Evolutionary conservation across 2,329 filamentous ascomycete genomes (phyloP).

Genomic region (Chaetomium sp.): DNA sequence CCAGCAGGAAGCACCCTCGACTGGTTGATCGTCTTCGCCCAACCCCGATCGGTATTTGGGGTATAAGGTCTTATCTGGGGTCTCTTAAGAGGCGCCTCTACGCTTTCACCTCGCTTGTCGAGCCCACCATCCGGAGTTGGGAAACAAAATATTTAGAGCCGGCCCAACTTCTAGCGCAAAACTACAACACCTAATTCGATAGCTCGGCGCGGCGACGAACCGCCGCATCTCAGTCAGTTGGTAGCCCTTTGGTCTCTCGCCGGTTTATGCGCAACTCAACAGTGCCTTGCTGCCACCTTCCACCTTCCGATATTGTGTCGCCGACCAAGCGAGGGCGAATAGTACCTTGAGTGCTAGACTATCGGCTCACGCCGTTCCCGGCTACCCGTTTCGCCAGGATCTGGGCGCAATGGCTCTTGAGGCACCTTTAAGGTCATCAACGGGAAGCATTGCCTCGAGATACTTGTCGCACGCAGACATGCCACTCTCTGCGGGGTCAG

Average conservation of each 20-base stretch:
- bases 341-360: not conserved
- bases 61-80: not conserved
- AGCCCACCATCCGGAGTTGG: no score
- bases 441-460: constrained; percentile 57
- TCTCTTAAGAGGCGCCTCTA: constrained; percentile 15
- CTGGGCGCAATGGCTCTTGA: constrained; percentile 58
- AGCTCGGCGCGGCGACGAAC: not conserved
- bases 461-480: constrained; percentile 59
- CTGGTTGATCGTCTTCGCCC: constrained; percentile 14
- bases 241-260: not conserved
- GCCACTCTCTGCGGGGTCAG: constrained; percentile 54
- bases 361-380: not conserved
- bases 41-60: constrained; percentile 14
- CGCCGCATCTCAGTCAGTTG: not conserved
- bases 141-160: not conserved
- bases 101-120: not conserved
- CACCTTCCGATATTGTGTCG: not conserved
- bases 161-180: not conserved
- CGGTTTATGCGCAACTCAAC: not conserved
- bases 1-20: constrained; percentile 25
- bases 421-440: constrained; percentile 64
- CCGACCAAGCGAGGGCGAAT: not conserved
- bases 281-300: not conserved
- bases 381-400: constrained; percentile 15
- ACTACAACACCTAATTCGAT: not conserved